Base-by-base conservation (phyloP, 1,284 basidiomycete species). In the Kalmanozyma brasiliensis region DNA sequence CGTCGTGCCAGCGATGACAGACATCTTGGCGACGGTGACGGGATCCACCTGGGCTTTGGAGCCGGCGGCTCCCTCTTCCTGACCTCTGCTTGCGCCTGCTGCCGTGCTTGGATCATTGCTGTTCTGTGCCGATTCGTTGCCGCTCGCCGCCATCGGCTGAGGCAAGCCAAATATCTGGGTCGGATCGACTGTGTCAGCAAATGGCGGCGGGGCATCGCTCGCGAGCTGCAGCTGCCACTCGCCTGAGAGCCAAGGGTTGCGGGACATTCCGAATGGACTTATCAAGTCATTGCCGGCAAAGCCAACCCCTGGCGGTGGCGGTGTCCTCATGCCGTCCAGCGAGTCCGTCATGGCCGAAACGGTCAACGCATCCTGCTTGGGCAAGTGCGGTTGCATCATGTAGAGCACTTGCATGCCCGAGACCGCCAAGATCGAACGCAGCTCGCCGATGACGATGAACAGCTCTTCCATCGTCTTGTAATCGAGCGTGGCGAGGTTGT, bases 401-500 rank as follows among this genome's bases (percentile, higher is more conserved):
- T 82, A 77, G 7, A 83, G 68, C 11, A 95, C 83, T 72, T 94
- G 92, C 84, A 90, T 89, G 20, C 93, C 94, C 3, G 89, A 87
- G 0, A 91, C 91, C 0, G 93, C 94, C 34, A 98, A 84, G 10
- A 92, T 86, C 11, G 86, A 85, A 4, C 91, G 94, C 43, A 97
- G 86, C 49, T 88, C 87, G 68, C 90, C 90, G 74, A 97, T 87
- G 17, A 98, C 89, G 0, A 89, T 88, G 56, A 98, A 85, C 4
- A 91, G 89, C 84, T 98, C 96, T 81, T 99, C 96, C 77, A 91
- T 89, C 1, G 91, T 91, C 84, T 94, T 96, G 85, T 94, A 98
- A 44, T 97, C 93, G 57, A 99, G 87, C 1, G 89, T 85, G 0
- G 93, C 87, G 57, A 98, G 89, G 78, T 96, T 97, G 82, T 98